A percentile compares a stretch with the other conserved stretches of the same genome.
Conservation (phyloP, 2,329 filamentous ascomycete genomes). For the Aspergillus pseudoterreus region DNA sequence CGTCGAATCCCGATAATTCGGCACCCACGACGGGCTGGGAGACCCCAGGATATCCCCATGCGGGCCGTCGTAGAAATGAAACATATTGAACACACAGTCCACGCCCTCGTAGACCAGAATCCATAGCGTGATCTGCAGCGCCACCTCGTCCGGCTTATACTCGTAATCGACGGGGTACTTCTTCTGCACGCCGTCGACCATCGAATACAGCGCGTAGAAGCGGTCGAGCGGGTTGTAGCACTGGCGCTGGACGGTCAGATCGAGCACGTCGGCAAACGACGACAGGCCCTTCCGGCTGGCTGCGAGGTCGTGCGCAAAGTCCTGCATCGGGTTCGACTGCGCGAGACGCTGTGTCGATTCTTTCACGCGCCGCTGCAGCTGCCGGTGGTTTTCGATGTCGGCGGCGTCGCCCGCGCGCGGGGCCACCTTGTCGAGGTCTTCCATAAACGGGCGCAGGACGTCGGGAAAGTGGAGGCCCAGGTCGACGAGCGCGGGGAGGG, state of each 20-base stretch:
- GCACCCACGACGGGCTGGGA: constrained; percentile 4
- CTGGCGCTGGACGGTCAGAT: constrained; percentile 1
- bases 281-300: neutral
- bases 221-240: constrained; percentile 4
- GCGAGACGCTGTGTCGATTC: neutral
- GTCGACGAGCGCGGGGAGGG: neutral
- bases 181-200: neutral
- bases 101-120: neutral
- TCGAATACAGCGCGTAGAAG: constrained; percentile 5
- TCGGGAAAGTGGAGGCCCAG: neutral
- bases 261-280: constrained; percentile 2
- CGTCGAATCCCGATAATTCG: neutral
- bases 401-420: constrained; percentile 1
- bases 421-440: neutral
- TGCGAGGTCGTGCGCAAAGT: constrained; percentile 5
- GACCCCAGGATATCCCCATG: neutral
- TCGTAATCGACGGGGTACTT: constrained; percentile 6
- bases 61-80: neutral
- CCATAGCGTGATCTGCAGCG: constrained; percentile 1
- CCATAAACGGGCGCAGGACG: neutral
- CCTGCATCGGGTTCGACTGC: constrained; percentile 4
- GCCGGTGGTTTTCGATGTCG: constrained; percentile 2
- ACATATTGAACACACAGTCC: neutral
- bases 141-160: neutral
- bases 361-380: neutral